phyloP scores from a whole-genome alignment of 2,329 filamentous ascomycete species.

The Stemphylium beticola region DNA sequence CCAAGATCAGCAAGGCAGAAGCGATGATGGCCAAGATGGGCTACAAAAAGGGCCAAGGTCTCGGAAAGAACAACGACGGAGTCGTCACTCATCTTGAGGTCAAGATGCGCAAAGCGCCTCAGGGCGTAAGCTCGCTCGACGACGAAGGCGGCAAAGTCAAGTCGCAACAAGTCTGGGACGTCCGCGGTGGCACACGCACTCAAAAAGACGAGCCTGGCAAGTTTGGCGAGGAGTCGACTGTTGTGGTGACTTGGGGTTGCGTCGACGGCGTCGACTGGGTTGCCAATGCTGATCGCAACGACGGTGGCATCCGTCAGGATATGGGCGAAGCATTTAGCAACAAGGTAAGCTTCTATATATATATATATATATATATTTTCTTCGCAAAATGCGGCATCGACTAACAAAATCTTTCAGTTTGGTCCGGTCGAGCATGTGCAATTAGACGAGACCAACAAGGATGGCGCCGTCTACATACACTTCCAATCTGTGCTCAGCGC shows the following conservation, averaged over 20 bases:
- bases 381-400: not conserved
- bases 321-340: conserved; percentile 93
- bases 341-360: conserved; percentile 59
- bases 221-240: conserved; percentile 70
- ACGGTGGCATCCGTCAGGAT: conserved; percentile 78
- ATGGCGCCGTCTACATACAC: conserved; percentile 81
- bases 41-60: conserved; percentile 85
- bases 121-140: conserved; percentile 28
- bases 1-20: conserved; percentile 62
- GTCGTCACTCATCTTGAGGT: conserved; percentile 86
- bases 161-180: conserved; percentile 63
- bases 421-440: conserved; percentile 81
- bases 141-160: conserved; percentile 58
- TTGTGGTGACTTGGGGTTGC: conserved; percentile 84
- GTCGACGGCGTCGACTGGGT: conserved; percentile 82
- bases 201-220: conserved; percentile 45
- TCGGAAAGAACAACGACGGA: conserved; percentile 81
- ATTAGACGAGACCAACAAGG: conserved; percentile 66
- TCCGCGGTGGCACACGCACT: conserved; percentile 72
- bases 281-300: conserved; percentile 70
- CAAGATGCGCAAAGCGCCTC: conserved; percentile 31
- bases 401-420: conserved; percentile 61
- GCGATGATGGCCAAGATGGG: conserved; percentile 93
- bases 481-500: conserved; percentile 88
- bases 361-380: no score